Base-by-base conservation (phyloP, 1,139 yeast genomes). In the Pneumocystis canis region DNA sequence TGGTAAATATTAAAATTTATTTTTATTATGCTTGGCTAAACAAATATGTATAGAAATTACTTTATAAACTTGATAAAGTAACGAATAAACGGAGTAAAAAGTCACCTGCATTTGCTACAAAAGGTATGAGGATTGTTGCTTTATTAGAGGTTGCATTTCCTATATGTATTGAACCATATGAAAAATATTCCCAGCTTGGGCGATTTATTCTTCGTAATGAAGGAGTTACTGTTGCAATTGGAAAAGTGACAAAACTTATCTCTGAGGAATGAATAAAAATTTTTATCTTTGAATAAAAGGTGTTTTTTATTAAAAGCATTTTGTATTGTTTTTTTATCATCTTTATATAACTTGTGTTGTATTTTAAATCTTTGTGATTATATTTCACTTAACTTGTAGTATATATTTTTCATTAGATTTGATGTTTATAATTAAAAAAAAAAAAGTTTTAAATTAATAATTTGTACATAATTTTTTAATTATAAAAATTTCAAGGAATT, bases 51-150 rank as follows among this genome's bases (percentile, higher is more conserved):
- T 30, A 57, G 59, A 39, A 85, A 72, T 82, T 92, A 74, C 80
- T 90, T 73, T 97, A 92, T 78, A 89, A 90, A 77, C 80, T 92
- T 72, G 96, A 92, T 75, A 90, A 87, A 79, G 31, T 47, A 25
- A 90, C 98, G 64, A 90, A 90, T 80, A 86, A 96, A 79, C 87
- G 85, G 76, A 87, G 96, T 66, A 92, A 89, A 82, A 89, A 88
- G 75, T 88, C 98, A 58, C 98, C 98, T 66, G 96, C 97, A 62
- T 92, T 89, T 75, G 99, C 98, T 68, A 92, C 90, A 78, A 89
- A 89, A 82, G 99, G 99, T 70, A 92, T 92, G 97, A 90, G 89
- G 83, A 84, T 92, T 70, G 89, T 92, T 74, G 98, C 97, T 54
- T 82, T 86, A 60, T 79, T 92, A 72, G 97, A 90, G 76, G 63